Evolutionary conservation across 1,284 basidiomycete species (phyloP).

Genomic region (Austropuccinia psidii): DNA sequence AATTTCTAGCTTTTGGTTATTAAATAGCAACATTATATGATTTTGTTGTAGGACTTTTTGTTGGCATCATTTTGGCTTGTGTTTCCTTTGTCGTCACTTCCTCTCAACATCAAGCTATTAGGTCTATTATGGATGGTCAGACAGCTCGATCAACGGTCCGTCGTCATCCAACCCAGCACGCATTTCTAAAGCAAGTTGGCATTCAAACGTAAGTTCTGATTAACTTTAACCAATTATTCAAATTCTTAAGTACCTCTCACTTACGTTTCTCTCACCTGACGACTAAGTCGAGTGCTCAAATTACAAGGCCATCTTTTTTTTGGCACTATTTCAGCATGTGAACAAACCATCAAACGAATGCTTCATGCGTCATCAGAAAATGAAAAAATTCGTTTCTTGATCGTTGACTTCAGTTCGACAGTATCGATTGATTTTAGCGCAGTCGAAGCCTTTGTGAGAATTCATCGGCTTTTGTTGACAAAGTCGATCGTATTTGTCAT

Average conservation of each 20-base stretch:
- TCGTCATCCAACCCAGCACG: slow-evolving; percentile 70
- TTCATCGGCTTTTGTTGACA: slow-evolving; percentile 70
- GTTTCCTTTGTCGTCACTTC: slow-evolving; percentile 95
- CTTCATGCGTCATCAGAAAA: slow-evolving; percentile 69
- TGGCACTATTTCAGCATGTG: slow-evolving; percentile 57
- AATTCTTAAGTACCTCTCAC: too few relatives aligned
- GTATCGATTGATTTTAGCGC: slow-evolving; percentile 81
- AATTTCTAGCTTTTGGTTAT: not conserved
- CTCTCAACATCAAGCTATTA: slow-evolving; percentile 71
- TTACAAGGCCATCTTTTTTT: slow-evolving; percentile 74
- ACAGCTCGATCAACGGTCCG: slow-evolving; percentile 71
- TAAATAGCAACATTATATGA: slow-evolving; percentile 41
- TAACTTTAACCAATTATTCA: slow-evolving; percentile 47
- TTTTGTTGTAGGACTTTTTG: slow-evolving; percentile 87
- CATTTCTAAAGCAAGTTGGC: slow-evolving; percentile 82
- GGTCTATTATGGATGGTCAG: slow-evolving; percentile 51
- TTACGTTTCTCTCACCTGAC: too few relatives aligned
- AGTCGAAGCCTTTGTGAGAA: slow-evolving; percentile 86
- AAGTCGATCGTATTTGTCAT: slow-evolving; percentile 77
- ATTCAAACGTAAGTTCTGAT: slow-evolving; percentile 79
- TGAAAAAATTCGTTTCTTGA: slow-evolving; percentile 72
- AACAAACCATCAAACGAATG: slow-evolving; percentile 59
- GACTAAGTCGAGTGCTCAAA: slow-evolving; percentile 17
- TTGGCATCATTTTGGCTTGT: slow-evolving; percentile 80
- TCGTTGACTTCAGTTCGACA: slow-evolving; percentile 79